Conservation (phyloP, 352 stramenopile genomes). For the Pythium folliculosum region DNA sequence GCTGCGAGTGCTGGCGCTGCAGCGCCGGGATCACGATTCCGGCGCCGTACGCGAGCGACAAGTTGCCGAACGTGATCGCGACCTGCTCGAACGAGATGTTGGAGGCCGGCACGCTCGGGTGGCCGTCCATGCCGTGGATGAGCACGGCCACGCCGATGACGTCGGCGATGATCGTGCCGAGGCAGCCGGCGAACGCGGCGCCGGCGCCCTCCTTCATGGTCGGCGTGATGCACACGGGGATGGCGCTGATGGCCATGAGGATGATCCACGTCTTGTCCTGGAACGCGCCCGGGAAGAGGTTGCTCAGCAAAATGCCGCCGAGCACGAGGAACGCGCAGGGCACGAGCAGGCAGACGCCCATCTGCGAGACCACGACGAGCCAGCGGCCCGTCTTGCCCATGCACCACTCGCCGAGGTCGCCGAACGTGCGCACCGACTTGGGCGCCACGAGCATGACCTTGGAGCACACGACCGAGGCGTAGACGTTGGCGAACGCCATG, state of each 20-base stretch:
- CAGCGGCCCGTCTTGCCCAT: constrained; percentile 33
- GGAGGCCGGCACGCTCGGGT: constrained; percentile 25
- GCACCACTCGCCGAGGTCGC: constrained; percentile 38
- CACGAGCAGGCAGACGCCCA: constrained; percentile 26
- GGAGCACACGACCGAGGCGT: constrained; percentile 30
- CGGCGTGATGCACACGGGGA: constrained; percentile 35
- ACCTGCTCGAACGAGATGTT: constrained; percentile 34
- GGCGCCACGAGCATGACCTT: constrained; percentile 22
- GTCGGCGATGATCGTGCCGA: constrained; percentile 36
- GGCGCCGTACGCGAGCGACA: constrained; percentile 37
- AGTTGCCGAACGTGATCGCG: constrained; percentile 33
- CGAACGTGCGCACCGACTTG: constrained; percentile 24
- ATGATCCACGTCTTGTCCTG: constrained; percentile 31
- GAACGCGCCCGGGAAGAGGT: constrained; percentile 32
- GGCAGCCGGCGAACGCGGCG: constrained; percentile 29
- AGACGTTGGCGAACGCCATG: constrained; percentile 40
- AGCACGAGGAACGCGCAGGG: constrained; percentile 27
- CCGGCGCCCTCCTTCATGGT: constrained; percentile 36
- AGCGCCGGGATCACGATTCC: constrained; percentile 35
- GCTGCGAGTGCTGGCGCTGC: constrained; percentile 26
- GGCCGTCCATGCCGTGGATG: constrained; percentile 31
- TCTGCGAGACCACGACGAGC: constrained; percentile 28
- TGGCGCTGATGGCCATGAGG: constrained; percentile 29
- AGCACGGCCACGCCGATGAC: constrained; percentile 28
- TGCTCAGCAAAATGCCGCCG: constrained; percentile 31